Conservation (phyloP, 345 rosid genomes). For the Limnanthes douglasii region DNA sequence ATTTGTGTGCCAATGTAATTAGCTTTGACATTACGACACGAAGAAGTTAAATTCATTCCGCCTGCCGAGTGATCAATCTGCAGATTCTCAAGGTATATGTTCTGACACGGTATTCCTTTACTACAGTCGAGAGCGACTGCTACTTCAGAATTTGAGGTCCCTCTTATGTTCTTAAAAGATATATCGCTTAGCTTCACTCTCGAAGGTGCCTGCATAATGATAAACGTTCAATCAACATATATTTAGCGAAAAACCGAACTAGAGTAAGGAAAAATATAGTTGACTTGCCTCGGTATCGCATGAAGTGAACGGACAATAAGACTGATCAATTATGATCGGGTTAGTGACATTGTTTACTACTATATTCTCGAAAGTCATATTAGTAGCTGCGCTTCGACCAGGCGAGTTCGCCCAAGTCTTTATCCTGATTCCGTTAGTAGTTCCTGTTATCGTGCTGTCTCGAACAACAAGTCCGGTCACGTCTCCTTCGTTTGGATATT, state of each 20-base stretch:
- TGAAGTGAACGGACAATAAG: conserved; percentile 35
- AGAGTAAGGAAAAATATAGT: not conserved
- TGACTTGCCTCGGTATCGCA: conserved; percentile 25
- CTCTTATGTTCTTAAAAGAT: conserved; percentile 36
- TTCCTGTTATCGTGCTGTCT: conserved; percentile 30
- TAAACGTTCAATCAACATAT: not conserved
- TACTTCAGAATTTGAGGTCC: conserved; percentile 24
- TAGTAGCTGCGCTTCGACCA: conserved; percentile 34
- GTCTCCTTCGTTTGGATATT: conserved; percentile 30
- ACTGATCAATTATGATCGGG: conserved; percentile 44
- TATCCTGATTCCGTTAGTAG: conserved; percentile 39
- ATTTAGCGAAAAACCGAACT: not conserved
- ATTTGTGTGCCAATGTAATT: conserved; percentile 37
- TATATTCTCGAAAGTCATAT: conserved; percentile 42
- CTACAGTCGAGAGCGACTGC: conserved; percentile 40
- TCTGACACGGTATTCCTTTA: conserved; percentile 28
- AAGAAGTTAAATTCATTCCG: conserved; percentile 19
- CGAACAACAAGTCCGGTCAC: conserved; percentile 31
- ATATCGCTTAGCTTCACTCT: conserved; percentile 31
- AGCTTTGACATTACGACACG: conserved; percentile 37
- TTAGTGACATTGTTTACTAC: conserved; percentile 31
- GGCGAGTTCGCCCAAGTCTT: conserved; percentile 56
- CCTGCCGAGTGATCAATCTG: conserved; percentile 25
- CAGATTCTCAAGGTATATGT: conserved; percentile 35
- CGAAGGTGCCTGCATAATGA: conserved; percentile 18